Evolutionary conservation across 2,329 filamentous ascomycete species (phyloP).

Genomic region (Zymoseptoria ardabiliae): DNA sequence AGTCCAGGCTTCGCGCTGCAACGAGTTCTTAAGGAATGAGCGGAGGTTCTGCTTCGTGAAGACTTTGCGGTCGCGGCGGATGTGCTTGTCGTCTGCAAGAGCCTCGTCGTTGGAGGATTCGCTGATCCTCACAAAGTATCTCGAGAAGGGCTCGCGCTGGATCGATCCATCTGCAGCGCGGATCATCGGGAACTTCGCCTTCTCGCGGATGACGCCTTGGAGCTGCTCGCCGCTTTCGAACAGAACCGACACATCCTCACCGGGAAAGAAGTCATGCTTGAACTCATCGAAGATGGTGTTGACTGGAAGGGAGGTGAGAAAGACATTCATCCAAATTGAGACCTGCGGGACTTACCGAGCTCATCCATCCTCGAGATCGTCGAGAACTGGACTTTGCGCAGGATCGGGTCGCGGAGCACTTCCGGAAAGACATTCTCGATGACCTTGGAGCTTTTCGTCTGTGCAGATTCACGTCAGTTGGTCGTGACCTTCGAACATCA

Average conservation of each 20-base stretch:
- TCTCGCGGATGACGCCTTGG: constrained; percentile 69
- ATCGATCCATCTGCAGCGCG: constrained; percentile 59
- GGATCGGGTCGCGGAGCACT: constrained; percentile 78
- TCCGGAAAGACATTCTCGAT: constrained; percentile 91
- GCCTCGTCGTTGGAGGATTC: constrained; percentile 61
- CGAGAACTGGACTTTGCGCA: constrained; percentile 87
- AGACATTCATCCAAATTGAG: not conserved
- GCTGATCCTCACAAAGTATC: constrained; percentile 73
- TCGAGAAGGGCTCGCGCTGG: constrained; percentile 60
- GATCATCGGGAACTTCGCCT: constrained; percentile 63
- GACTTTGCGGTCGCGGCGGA: constrained; percentile 78
- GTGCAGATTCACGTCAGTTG: constrained; percentile 15
- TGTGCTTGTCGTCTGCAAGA: constrained; percentile 71
- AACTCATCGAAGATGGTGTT: constrained; percentile 58
- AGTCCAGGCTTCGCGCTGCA: constrained; percentile 85
- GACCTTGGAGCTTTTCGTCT: constrained; percentile 65
- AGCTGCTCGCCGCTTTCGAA: constrained; percentile 57
- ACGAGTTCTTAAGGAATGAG: constrained; percentile 89
- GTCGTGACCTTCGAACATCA: constrained; percentile 7
- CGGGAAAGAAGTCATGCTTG: constrained; percentile 83
- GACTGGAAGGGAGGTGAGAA: constrained; percentile 27
- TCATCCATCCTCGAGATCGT: constrained; percentile 84
- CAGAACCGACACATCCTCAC: constrained; percentile 71
- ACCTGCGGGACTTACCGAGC: constrained; percentile 43
- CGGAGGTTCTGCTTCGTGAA: constrained; percentile 93